Evolutionary conservation across 768 basidiomycete genomes (phyloP).

Genomic region (Boletus vermiculosoides): DNA sequence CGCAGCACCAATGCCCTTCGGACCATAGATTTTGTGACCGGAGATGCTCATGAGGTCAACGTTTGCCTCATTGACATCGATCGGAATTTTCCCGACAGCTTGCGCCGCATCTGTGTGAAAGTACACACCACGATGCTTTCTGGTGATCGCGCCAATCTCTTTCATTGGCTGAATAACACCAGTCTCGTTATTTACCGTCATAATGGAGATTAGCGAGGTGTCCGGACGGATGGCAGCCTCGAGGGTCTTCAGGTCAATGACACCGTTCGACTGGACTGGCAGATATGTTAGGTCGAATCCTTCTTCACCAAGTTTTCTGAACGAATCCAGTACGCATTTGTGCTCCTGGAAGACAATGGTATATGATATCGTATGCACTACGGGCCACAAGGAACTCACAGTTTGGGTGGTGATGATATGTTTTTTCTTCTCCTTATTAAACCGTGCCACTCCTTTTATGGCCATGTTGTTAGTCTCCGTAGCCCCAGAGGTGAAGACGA

Average conservation of each 20-base stretch:
- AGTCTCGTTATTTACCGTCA: conserved; percentile 99
- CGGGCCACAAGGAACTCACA: conserved; percentile 42
- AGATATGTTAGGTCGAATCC: conserved; percentile 98
- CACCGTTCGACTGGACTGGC: conserved; percentile 85
- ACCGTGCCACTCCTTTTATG: conserved; percentile 94
- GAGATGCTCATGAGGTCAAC: conserved; percentile 95
- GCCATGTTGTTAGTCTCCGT: conserved; percentile 98
- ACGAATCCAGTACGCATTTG: conserved; percentile 98
- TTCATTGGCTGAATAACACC: conserved; percentile 97
- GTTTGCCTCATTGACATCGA: conserved; percentile 95
- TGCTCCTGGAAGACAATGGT: conserved; percentile 66
- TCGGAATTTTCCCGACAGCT: conserved; percentile 84
- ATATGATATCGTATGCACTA: neutral
- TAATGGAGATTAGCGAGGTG: conserved; percentile 92
- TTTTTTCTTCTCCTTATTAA: conserved; percentile 89
- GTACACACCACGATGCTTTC: conserved; percentile 86
- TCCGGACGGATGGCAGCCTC: conserved; percentile 89
- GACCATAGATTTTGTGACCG: conserved; percentile 97
- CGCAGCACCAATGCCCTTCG: conserved; percentile 92
- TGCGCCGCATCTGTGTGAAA: conserved; percentile 99
- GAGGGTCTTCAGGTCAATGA: conserved; percentile 75
- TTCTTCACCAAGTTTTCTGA: conserved; percentile 91
- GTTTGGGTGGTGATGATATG: conserved; percentile 97
- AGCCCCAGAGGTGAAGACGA: conserved; percentile 96
- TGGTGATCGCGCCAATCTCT: conserved; percentile 85